Conservation (phyloP, 2,329 filamentous ascomycete species). For the Trichophyton simii region DNA sequence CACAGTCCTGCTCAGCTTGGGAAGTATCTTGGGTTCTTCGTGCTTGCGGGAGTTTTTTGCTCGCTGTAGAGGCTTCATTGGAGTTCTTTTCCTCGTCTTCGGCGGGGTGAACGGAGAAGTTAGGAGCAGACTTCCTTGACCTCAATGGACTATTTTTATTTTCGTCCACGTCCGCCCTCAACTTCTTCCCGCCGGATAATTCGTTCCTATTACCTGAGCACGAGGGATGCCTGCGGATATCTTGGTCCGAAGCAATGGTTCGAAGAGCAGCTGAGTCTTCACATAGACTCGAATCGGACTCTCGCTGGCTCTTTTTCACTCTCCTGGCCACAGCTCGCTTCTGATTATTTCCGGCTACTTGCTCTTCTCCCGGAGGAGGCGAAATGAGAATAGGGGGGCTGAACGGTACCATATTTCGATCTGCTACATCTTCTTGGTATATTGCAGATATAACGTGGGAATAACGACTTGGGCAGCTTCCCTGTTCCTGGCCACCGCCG, state of each 20-base stretch:
- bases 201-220: background rate
- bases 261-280: constrained; percentile 4
- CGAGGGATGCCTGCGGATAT: constrained; percentile 13
- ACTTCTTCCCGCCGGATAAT: background rate
- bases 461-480: constrained; percentile 11
- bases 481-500: background rate
- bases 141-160: constrained; percentile 4
- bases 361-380: background rate
- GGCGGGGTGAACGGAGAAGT: background rate
- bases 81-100: constrained; percentile 1
- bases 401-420: constrained; percentile 27
- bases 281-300: background rate
- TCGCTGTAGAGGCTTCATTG: background rate
- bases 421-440: constrained; percentile 32
- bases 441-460: constrained; percentile 24
- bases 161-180: background rate
- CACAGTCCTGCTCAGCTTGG: background rate
- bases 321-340: background rate
- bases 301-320: background rate
- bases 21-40: background rate
- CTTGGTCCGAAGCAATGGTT: constrained; percentile 15
- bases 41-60: background rate
- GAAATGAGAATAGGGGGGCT: constrained; percentile 2
- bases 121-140: constrained; percentile 6
- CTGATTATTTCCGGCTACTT: background rate